phyloP scores from a whole-genome alignment of 2,329 filamentous ascomycete genomes.

The Colletotrichum paranaense region DNA sequence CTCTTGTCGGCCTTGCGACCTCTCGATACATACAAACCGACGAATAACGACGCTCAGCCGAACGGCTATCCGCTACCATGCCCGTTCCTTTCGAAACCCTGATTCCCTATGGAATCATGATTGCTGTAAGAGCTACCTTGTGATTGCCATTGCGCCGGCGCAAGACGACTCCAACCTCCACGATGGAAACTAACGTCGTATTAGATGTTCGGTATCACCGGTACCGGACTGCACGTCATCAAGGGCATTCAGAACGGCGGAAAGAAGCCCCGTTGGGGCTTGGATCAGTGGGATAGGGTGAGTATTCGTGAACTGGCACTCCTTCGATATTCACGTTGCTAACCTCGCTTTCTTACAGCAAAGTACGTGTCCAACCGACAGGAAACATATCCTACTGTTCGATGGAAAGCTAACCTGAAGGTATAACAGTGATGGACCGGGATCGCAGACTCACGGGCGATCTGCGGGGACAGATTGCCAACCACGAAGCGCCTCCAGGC shows the following conservation, averaged over 20 bases:
- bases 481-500: constrained; percentile 64
- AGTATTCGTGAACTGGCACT: constrained; percentile 37
- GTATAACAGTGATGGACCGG: constrained; percentile 71
- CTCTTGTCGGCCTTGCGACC: background rate
- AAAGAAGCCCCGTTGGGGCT: constrained; percentile 68
- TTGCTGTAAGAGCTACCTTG: constrained; percentile 59
- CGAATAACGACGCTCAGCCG: constrained; percentile 33
- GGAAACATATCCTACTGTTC: background rate
- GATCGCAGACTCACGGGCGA: constrained; percentile 70
- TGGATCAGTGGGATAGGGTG: constrained; percentile 74
- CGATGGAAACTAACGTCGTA: constrained; percentile 39
- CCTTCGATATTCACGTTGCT: constrained; percentile 37
- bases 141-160: background rate
- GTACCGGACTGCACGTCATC: constrained; percentile 67
- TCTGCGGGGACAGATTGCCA: constrained; percentile 68
- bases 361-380: constrained; percentile 55
- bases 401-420: constrained; percentile 21
- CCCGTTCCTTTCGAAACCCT: constrained; percentile 73
- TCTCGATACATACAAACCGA: background rate
- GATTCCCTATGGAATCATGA: constrained; percentile 73
- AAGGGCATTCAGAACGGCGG: constrained; percentile 69
- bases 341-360: constrained; percentile 55
- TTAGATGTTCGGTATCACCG: constrained; percentile 73
- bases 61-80: constrained; percentile 55
- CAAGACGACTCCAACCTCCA: constrained; percentile 6